Base-by-base conservation (phyloP, 169 alveolate genomes). In the Plasmodium fragile region DNA sequence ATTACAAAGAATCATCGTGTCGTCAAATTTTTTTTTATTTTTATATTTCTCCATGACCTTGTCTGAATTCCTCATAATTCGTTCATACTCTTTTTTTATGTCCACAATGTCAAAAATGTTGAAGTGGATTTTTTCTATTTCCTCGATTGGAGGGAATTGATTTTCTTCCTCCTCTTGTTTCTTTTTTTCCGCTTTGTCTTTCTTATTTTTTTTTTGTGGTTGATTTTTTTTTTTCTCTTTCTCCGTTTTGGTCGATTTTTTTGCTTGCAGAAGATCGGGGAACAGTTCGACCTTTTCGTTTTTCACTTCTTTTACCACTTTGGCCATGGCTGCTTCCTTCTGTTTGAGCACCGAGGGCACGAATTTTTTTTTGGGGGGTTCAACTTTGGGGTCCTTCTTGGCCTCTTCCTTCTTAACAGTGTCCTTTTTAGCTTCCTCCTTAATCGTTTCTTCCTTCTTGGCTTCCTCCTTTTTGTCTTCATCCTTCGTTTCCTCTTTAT, bases 81-180 rank as follows among this genome's bases (percentile, higher is more conserved):
- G 90, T 28, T 90, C 94, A 71, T 90, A 79, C 72, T 79, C 78
- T 10, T 78, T 18, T 53, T 90, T 90, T 32, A 65, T 79, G 75
- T 90, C 94, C 4, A 90, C 79, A 11, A 90, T 53, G 73, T 78
- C 94, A 75, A 90, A 90, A 80, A 90, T 79, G 16, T 90, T 90
- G 53, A 90, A 90, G 52, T 65, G 45, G n/a, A 79, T 90, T 90
- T 90, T 90, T 70, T 28, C 32, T 34, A 87, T 55, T 77, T 87
- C 89, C 73, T 90, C 89, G 13, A 90, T 90, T 65, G 71, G 77
- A 30, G 82, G 82, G 65, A 39, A 69, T 10, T 90, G 11, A 5
- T 79, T 55, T 80, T 90, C 94, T 90, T 90, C 83, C 22, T 87
- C 87, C 72, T 84, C 78, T 77, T 52, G 70, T 30, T 65, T 39